These are phyloP conservation scores for Hyphodiscus sp. DNA, from an alignment of 2,329 filamentous ascomycete genomes.

Conservation along the genomic window DNA sequence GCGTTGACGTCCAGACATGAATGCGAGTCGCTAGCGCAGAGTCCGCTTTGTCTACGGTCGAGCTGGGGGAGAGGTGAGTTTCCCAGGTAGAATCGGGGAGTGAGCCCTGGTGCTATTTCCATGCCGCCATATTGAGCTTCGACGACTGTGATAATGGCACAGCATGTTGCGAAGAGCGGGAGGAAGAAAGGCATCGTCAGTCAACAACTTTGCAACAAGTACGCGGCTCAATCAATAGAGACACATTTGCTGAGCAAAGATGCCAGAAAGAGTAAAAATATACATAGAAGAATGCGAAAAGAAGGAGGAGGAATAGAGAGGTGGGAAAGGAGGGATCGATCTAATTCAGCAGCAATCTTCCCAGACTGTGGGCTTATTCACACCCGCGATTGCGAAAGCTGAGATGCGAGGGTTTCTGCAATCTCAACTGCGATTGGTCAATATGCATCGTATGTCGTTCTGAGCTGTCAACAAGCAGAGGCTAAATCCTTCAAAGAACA, in stretches of 20 bases:
- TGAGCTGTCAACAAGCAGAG: slow-evolving; percentile 2
- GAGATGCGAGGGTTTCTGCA: neutral
- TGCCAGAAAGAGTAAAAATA: neutral
- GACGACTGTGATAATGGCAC: slow-evolving; percentile 1
- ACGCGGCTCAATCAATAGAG: neutral
- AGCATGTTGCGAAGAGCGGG: slow-evolving; percentile 1
- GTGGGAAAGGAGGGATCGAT: neutral
- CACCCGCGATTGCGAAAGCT: neutral
- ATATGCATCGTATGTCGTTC: neutral
- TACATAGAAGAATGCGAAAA: neutral
- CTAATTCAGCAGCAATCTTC: neutral
- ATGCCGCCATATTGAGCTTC: slow-evolving; percentile 21
- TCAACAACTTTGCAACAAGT: neutral
- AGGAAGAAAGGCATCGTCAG: slow-evolving; percentile 10
- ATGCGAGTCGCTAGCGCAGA: slow-evolving; percentile 20
- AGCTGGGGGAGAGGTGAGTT: slow-evolving; percentile 6
- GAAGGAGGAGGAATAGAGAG: neutral
- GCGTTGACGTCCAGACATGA: slow-evolving; percentile 35
- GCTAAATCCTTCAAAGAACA: slow-evolving; percentile 2
- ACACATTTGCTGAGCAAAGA: neutral
- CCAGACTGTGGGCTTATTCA: neutral
- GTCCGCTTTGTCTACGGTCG: slow-evolving; percentile 9
- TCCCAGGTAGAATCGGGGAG: slow-evolving; percentile 22
- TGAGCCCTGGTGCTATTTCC: slow-evolving; percentile 10
- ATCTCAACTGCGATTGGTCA: neutral